A percentile compares a stretch with the other conserved stretches of the same genome.
These are phyloP conservation scores for Aspergillus sp. DNA, from an alignment of 2,329 filamentous ascomycete genomes.

Conservation along the genomic window DNA sequence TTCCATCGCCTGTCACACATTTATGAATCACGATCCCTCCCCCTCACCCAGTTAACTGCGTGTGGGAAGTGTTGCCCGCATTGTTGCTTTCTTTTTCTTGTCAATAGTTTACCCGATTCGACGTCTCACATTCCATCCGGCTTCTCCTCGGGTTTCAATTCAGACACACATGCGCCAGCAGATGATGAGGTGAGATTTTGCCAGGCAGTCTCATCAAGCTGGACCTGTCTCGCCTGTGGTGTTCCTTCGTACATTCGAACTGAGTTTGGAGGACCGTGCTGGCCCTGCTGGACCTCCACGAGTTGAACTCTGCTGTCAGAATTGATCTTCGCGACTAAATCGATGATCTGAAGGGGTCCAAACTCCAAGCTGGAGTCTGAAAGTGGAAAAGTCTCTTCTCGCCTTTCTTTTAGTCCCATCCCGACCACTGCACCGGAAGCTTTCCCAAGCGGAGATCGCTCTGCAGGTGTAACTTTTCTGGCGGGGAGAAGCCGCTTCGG, in stretches of 20 bases:
- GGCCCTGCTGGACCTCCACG: not conserved
- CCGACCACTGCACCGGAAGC: constrained; percentile 4
- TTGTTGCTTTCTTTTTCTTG: constrained; percentile 3
- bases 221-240: not conserved
- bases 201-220: not conserved
- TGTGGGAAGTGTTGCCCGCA: not conserved
- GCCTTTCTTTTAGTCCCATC: not conserved
- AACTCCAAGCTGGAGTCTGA: not conserved
- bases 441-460: constrained; percentile 3
- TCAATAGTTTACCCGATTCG: constrained; percentile 11
- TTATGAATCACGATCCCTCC: constrained; percentile 1
- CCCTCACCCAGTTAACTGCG: constrained; percentile 1
- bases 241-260: not conserved
- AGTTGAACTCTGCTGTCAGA: not conserved
- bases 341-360: constrained; percentile 2
- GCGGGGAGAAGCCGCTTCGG: not conserved
- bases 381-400: not conserved
- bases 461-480: constrained; percentile 5
- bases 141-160: constrained; percentile 4
- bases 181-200: constrained; percentile 3
- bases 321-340: not conserved
- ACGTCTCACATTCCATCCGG: constrained; percentile 16
- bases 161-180: not conserved
- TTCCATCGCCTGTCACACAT: constrained; percentile 16
- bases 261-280: not conserved